A percentile compares a stretch with the other conserved stretches of the same genome.
Conservation (phyloP, 2,329 filamentous ascomycete species). For the Aureobasidium lini region DNA sequence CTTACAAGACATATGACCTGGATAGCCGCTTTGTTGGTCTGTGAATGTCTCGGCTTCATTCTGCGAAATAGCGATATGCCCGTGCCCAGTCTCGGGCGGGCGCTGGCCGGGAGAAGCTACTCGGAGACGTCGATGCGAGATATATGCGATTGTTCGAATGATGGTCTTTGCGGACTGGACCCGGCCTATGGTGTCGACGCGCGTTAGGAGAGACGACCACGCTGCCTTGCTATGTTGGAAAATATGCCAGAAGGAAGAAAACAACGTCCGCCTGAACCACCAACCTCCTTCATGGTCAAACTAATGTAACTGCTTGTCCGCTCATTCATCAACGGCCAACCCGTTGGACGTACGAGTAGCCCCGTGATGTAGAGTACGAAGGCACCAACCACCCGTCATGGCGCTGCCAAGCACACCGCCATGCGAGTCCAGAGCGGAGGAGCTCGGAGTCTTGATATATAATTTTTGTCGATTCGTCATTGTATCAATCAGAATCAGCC, state of each 20-base stretch:
- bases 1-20: slow-evolving; percentile 44
- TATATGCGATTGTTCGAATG: neutral
- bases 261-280: neutral
- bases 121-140: neutral
- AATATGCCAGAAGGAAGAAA: neutral
- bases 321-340: neutral
- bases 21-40: slow-evolving; percentile 31
- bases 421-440: too few relatives aligned
- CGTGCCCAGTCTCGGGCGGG: slow-evolving; percentile 12
- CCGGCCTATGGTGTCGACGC: slow-evolving; percentile 3
- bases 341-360: slow-evolving; percentile 3
- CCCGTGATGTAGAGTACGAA: neutral
- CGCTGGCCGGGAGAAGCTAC: neutral
- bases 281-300: neutral
- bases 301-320: neutral
- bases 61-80: neutral
- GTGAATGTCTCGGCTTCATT: slow-evolving; percentile 7
- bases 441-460: too few relatives aligned
- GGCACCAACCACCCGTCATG: neutral
- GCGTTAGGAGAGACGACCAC: neutral
- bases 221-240: neutral
- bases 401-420: neutral
- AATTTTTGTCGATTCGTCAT: too few relatives aligned
- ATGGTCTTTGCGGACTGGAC: neutral
- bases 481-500: neutral